Percentiles rank a stretch among this genome's conserved stretches.
phyloP scores from a whole-genome alignment of 2,329 filamentous ascomycete species.

The Botrytis fabae region DNA sequence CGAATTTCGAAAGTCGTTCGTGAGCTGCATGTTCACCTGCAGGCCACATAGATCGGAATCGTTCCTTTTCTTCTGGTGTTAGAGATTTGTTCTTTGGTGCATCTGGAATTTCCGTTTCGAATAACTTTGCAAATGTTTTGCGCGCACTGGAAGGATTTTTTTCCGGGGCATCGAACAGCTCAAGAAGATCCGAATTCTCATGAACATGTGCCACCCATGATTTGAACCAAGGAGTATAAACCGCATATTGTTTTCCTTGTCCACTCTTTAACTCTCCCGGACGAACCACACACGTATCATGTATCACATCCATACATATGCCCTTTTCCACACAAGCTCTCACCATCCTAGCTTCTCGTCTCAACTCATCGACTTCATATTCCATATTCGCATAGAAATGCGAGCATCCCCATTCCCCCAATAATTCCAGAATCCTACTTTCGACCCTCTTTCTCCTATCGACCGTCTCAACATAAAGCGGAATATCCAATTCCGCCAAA shows the following conservation, averaged over 20 bases:
- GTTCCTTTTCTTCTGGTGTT: conserved; percentile 56
- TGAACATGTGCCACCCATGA: conserved; percentile 75
- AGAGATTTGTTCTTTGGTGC: conserved; percentile 65
- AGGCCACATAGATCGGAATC: conserved; percentile 65
- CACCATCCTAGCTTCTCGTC: conserved; percentile 70
- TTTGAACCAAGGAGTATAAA: conserved; percentile 81
- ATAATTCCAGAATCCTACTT: conserved; percentile 61
- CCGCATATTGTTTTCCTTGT: conserved; percentile 74
- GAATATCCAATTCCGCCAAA: conserved; percentile 70
- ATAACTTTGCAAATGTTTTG: conserved; percentile 55
- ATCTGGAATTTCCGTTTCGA: conserved; percentile 59
- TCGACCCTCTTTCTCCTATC: conserved; percentile 64
- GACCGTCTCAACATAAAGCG: conserved; percentile 72
- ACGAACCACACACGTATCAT: conserved; percentile 80
- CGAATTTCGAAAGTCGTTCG: conserved; percentile 64
- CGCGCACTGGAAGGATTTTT: conserved; percentile 52
- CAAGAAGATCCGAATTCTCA: conserved; percentile 65
- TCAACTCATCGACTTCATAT: conserved; percentile 87
- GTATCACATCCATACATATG: conserved; percentile 68
- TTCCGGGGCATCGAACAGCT: conserved; percentile 57
- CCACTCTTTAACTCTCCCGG: conserved; percentile 69
- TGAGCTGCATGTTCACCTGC: conserved; percentile 73
- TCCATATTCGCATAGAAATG: conserved; percentile 83
- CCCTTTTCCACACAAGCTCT: conserved; percentile 60
- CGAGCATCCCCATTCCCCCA: conserved; percentile 64